These are phyloP conservation scores for Lactarius vividus DNA, from an alignment of 768 basidiomycete species.

Conservation along the genomic window DNA sequence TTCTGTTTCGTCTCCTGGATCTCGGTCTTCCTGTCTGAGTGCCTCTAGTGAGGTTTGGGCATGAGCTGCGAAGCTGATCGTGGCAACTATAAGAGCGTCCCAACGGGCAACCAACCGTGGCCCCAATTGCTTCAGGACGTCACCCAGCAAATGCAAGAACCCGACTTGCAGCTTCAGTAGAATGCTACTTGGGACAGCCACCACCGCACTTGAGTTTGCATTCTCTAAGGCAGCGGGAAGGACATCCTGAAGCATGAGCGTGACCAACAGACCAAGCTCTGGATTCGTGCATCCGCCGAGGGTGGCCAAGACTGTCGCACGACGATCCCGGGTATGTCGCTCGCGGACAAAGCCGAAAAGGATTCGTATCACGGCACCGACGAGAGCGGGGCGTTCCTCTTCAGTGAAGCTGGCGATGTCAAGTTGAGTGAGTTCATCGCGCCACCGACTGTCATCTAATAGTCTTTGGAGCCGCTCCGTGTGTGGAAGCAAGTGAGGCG, in stretches of 20 bases:
- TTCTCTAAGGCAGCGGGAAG: slow-evolving; percentile 21
- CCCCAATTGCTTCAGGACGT: slow-evolving; percentile 80
- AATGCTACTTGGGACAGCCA: slow-evolving; percentile 34
- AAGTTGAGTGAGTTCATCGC: slow-evolving; percentile 81
- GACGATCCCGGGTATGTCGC: slow-evolving; percentile 62
- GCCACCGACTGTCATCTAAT: slow-evolving; percentile 82
- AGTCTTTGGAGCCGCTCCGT: slow-evolving; percentile 67
- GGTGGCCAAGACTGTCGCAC: slow-evolving; percentile 70
- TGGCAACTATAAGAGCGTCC: slow-evolving; percentile 70
- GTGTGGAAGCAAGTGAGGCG: slow-evolving; percentile 48
- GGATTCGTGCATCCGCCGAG: slow-evolving; percentile 66
- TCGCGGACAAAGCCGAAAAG: slow-evolving; percentile 89
- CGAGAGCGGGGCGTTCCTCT: slow-evolving; percentile 58
- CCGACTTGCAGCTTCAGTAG: slow-evolving; percentile 73
- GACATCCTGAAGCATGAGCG: slow-evolving; percentile 84
- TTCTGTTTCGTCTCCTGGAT: slow-evolving; percentile 34
- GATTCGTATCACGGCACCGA: slow-evolving; percentile 70
- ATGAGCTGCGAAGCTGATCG: slow-evolving; percentile 59
- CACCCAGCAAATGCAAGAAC: slow-evolving; percentile 79
- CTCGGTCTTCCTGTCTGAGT: slow-evolving; percentile 35
- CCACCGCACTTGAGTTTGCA: slow-evolving; percentile 30
- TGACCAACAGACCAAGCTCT: slow-evolving; percentile 75
- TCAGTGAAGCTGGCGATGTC: slow-evolving; percentile 56
- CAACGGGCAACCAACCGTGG: slow-evolving; percentile 66
- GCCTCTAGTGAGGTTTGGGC: slow-evolving; percentile 59